Conservation (phyloP, 129 eudicot genomes). For the Saussurea involucrata region DNA sequence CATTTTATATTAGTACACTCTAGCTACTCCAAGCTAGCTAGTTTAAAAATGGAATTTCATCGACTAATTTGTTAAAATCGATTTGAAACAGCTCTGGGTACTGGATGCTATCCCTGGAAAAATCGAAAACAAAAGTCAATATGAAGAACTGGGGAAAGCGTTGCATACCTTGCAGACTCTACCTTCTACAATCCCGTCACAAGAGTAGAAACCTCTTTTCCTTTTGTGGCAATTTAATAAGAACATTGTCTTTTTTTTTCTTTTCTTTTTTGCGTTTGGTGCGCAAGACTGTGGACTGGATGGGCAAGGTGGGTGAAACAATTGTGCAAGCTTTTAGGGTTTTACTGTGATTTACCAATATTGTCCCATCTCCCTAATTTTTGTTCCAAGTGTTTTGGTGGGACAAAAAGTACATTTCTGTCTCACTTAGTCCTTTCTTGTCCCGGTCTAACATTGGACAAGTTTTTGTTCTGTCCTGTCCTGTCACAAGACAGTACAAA, state of each 20-base stretch:
- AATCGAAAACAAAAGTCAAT: conserved; percentile 28
- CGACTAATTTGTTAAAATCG: conserved; percentile 27
- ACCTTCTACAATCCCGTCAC: conserved; percentile 61
- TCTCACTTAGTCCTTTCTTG: no score
- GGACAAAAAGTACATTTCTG: no score
- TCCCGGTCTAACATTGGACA: no score
- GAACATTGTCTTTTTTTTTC: not conserved
- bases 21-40: not conserved
- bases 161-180: conserved; percentile 62
- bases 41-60: not conserved
- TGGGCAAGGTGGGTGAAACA: no score
- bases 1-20: not conserved
- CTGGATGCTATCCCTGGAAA: conserved; percentile 68
- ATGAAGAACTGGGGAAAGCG: conserved; percentile 65
- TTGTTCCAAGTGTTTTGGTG: no score
- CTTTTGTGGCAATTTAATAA: not conserved
- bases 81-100: conserved; percentile 79
- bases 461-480: no score
- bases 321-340: no score
- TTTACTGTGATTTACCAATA: no score
- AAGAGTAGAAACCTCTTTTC: conserved; percentile 41
- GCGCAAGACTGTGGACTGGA: no score
- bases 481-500: no score
- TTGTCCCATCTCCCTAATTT: no score
- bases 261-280: not conserved